Evolutionary conservation across 1,284 basidiomycete species (phyloP), one percentile per base, ranked within the genome.

Genomic region (Malassezia furfur): DNA sequence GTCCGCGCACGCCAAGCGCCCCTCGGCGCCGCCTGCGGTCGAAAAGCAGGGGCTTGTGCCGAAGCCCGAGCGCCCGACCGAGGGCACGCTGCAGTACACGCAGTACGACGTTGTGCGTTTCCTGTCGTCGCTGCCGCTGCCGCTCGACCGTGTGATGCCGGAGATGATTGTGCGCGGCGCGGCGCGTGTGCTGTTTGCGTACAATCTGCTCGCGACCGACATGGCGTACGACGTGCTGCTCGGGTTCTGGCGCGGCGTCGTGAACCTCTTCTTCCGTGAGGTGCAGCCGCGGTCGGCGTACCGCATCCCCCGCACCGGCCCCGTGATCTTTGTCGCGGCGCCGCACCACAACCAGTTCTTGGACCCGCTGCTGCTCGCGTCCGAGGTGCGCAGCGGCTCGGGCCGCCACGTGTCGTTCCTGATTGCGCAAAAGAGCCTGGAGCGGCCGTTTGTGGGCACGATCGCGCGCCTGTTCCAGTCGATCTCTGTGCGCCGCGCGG

Each of bases 301-400:
- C 81, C 87, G 96, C 70, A 90, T 99, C 50, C 94, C 94, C 34
- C 40, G 41, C 19, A 82, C 88, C 61, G 94, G 91, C 0, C 88
- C 94, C 7, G 83, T 96, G 63, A 91, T 99, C 70, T 96, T 99
- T 77, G 93, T 94, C 49, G 90, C 83, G 46, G 94, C 90, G 12
- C 94, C 94, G 17, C 94, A 99, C 77, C 86, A 88, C 72, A 99
- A 98, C 76, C 77, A 98, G 87, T 98, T 99, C 76, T 82, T 98
- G 52, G 94, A 99, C 72, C 91, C 94, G 8, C 78, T 98, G 44
- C 80, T 98, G 41, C 79, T 99, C 43, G 85, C 84, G 59, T 82
- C 88, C 48, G 88, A 96, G 77, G 91, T 91, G 41, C 66, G 79
- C 70, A 82, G 85, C 56, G 89, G 94, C 75, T 86, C 86, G 1